Base-by-base conservation (phyloP, 768 basidiomycete species). In the Cubamyces lactineus region DNA sequence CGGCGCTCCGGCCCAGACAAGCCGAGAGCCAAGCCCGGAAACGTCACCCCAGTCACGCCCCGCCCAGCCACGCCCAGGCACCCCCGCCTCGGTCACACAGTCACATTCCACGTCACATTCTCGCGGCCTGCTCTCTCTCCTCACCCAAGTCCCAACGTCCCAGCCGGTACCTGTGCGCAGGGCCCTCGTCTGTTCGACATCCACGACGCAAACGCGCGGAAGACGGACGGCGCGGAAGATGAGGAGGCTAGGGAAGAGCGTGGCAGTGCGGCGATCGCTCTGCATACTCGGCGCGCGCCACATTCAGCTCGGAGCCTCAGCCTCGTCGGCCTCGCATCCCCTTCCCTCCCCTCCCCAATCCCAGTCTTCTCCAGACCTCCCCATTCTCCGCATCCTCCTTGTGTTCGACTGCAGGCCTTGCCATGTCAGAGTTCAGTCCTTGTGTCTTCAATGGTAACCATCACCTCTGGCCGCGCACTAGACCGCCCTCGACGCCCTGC, bases 1-100 rank as follows among this genome's bases (percentile, higher is more conserved):
- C 45, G 45, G 45, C 45, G 45, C 45, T 46, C 57, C 16, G 47
- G 26, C 40, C n/a, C 17, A 28, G 48, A 3, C 47, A 26, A 39
- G 57, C 47, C 57, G 57, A 58, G 57, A 50, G 47, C 47, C 30
- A 48, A 34, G 30, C 56, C 56, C 38, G 34, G 34, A 34, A 9
- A 4, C 4, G 34, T 34, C 5, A 34, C 34, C 5, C 5, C 34
- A 34, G 34, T 34, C 34, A 17, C 34, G 30, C 21, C 45, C 42
- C 19, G 5, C 30, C 53, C 43, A 57, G 55, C 12, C 55, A 15
- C 3, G 21, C 19, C 55, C 55, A 57, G 55, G 30, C 55, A 47
- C 55, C 0, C 23, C 26, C 28, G n/a, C 53, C 53, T 21, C 41
- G 53, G 28, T 45, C 42, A 45, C 28, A 28, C 53, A 16, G n/a